phyloP scores from a whole-genome alignment of 1,284 basidiomycete species.

The Marasmius tenuissimus region DNA sequence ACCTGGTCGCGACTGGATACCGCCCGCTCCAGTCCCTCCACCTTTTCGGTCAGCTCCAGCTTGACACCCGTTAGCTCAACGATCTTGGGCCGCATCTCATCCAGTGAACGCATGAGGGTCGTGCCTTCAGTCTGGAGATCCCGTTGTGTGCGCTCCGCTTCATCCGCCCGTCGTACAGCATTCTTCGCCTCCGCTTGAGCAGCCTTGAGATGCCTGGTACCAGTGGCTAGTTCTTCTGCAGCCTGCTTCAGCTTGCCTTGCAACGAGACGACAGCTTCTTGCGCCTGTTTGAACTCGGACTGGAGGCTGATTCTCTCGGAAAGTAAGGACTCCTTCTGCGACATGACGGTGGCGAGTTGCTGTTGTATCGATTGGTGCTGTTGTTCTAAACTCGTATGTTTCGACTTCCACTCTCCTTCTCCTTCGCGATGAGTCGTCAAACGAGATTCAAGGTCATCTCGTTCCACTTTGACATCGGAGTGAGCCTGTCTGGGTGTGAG shows the following conservation, averaged over 20 bases:
- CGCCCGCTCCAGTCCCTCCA: conserved; percentile 53
- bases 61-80: conserved; percentile 74
- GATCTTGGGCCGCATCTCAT: conserved; percentile 83
- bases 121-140: conserved; percentile 74
- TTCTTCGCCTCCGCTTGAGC: conserved; percentile 60
- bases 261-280: conserved; percentile 47
- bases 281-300: conserved; percentile 43
- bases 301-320: conserved; percentile 51
- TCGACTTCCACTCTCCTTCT: conserved; percentile 45
- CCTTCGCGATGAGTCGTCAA: conserved; percentile 39
- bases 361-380: conserved; percentile 39
- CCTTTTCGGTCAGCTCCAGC: conserved; percentile 62
- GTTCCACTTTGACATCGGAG: conserved; percentile 55
- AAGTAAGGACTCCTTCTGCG: conserved; percentile 45
- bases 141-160: conserved; percentile 68
- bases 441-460: conserved; percentile 51
- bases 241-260: conserved; percentile 60
- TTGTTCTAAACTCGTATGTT: conserved; percentile 44
- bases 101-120: conserved; percentile 69
- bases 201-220: conserved; percentile 58
- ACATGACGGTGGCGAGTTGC: conserved; percentile 41
- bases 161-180: conserved; percentile 66
- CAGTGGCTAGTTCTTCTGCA: conserved; percentile 49
- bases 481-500: conserved; percentile 43
- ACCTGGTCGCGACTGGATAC: conserved; percentile 54